These are phyloP conservation scores for Boletus edulis DNA, from an alignment of 768 basidiomycete genomes.

Conservation along the genomic window DNA sequence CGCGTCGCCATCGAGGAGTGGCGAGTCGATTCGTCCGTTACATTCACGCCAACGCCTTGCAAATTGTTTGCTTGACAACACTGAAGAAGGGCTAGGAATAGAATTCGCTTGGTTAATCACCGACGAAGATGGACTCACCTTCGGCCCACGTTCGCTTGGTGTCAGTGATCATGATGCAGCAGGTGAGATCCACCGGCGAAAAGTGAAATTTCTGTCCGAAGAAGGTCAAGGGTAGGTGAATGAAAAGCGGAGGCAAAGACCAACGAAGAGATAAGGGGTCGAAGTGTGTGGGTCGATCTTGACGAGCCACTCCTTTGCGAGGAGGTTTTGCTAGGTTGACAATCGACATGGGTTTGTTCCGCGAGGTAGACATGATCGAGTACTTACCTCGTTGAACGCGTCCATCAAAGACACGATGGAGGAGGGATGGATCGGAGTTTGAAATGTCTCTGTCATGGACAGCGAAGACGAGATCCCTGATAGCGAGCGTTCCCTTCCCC, in stretches of 20 bases:
- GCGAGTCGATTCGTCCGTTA: conserved; percentile 40
- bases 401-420: conserved; percentile 37
- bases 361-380: not conserved
- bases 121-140: conserved; percentile 42
- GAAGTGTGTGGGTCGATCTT: conserved; percentile 60
- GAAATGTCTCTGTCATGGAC: conserved; percentile 15
- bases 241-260: conserved; percentile 29
- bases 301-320: conserved; percentile 72
- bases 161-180: conserved; percentile 67
- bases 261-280: conserved; percentile 69
- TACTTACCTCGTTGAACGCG: conserved; percentile 46
- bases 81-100: conserved; percentile 33
- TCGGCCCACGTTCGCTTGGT: conserved; percentile 74
- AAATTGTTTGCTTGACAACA: conserved; percentile 53
- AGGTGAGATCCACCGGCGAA: conserved; percentile 54
- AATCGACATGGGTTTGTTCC: not conserved
- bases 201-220: conserved; percentile 59
- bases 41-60: conserved; percentile 69
- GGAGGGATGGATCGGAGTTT: conserved; percentile 21
- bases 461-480: conserved; percentile 43
- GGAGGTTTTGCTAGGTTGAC: conserved; percentile 48
- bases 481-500: conserved; percentile 34
- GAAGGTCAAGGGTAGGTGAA: conserved; percentile 1
- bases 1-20: conserved; percentile 33
- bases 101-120: conserved; percentile 21